Evolutionary conservation across 257 asterid species (phyloP).

Genomic region (Salvia hispanica): DNA sequence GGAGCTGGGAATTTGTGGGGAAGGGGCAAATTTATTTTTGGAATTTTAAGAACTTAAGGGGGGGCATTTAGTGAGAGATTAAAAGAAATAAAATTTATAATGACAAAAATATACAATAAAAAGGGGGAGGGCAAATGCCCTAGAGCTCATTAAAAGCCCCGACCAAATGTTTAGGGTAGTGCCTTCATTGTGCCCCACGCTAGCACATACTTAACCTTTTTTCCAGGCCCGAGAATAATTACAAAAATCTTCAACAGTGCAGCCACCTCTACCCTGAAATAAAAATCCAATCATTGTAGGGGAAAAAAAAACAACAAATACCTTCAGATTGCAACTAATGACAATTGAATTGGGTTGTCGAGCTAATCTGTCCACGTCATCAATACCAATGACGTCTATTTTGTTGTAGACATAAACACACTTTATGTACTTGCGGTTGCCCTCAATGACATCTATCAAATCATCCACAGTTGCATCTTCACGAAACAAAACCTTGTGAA

Average conservation of each 20-base stretch:
- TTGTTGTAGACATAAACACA: conserved; percentile 96
- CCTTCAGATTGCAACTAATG: conserved; percentile 92
- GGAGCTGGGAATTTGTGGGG: too few relatives aligned
- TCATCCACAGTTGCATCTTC: conserved; percentile 99
- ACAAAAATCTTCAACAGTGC: conserved; percentile 93
- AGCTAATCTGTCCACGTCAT: conserved; percentile 93
- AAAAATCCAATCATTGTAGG: conserved; percentile 24
- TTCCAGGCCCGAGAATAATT: conserved; percentile 90
- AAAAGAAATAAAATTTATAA: too few relatives aligned
- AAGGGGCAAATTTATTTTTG: too few relatives aligned
- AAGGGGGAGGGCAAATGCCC: too few relatives aligned
- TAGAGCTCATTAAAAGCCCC: too few relatives aligned
- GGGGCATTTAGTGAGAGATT: too few relatives aligned
- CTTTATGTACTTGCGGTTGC: conserved; percentile 96
- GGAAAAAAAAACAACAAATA: too few relatives aligned
- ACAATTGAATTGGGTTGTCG: conserved; percentile 93
- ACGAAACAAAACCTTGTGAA: conserved; percentile 77
- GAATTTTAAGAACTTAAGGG: too few relatives aligned
- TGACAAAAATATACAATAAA: too few relatives aligned
- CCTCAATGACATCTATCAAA: conserved; percentile 95
- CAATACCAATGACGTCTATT: conserved; percentile 96
- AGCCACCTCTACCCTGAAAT: conserved; percentile 98
- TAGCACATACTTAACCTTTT: conserved; percentile 91
- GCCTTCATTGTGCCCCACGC: conserved; percentile 97
- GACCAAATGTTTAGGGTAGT: conserved; percentile 69